Base-by-base conservation (phyloP, 2,329 filamentous ascomycete species). In the Epichloe glyceriae region DNA sequence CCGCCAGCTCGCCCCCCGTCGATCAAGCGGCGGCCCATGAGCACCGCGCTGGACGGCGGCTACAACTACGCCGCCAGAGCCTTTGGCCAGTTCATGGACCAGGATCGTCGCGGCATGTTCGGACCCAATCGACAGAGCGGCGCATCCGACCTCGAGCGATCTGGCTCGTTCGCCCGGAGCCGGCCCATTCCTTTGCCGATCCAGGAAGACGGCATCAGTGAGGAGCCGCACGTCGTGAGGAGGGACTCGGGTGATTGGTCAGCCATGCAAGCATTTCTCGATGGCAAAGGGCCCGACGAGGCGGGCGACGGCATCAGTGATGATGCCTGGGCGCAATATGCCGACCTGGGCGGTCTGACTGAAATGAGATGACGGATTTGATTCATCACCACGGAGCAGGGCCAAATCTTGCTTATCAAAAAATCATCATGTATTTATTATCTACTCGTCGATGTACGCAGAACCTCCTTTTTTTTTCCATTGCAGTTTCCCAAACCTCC, bases 311-410 rank as follows among this genome's bases (percentile, higher is more conserved):
- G 58, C 58, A 34, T 56, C 59, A 19, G 58, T 57, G 33, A 57
- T 64, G 67, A 57, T 64, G 67, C 67, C 4, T 75, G 71, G 72
- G 72, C 71, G 54, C 70, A 73, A 58, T 75, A 71, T 53, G 63
- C 65, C 30, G 70, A 72, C 12, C 58, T 75, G 4, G 73, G 73
- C 35, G 73, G 73, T 0, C 56, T 74, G 45, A 74, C 66, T 2
- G 66, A 68, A 52, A 60, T 67, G 56, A 58, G 58, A 42, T 68
- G 57, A 66, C 26, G 46, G 22, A 38, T 15, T 15, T 14, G 10
- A 6, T 30, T 30, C 26, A 41, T 41, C 19, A 22, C 19, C 10
- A 22, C 5, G 3, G 19, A 42, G 40, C 19, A 42, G 8, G 19
- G 26, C 40, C 26, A 10, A 42, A n/a, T 11, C 38, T 8, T n/a